phyloP scores from a whole-genome alignment of 352 stramenopile genomes.

The Pythium pyrilobum region DNA sequence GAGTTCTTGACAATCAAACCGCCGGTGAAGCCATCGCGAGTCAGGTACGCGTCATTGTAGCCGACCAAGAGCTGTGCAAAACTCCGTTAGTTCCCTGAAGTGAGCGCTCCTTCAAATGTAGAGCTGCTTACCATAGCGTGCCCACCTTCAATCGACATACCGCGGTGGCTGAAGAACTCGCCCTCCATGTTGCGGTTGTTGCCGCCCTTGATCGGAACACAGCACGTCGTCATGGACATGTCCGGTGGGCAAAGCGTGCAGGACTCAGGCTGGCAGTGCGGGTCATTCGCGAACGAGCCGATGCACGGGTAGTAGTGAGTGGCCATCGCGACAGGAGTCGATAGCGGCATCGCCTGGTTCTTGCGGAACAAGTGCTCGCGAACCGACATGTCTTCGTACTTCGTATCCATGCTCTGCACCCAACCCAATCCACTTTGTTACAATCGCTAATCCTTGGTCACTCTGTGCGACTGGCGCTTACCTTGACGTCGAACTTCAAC shows the following conservation, averaged over 20 bases:
- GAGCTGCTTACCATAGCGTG: constrained; percentile 75
- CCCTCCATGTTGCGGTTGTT: constrained; percentile 80
- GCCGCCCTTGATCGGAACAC: constrained; percentile 59
- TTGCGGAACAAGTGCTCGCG: constrained; percentile 63
- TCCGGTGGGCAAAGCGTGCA: constrained; percentile 73
- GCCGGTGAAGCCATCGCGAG: constrained; percentile 66
- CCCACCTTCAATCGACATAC: constrained; percentile 75
- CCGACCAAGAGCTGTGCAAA: constrained; percentile 56
- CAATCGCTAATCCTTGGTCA: background rate
- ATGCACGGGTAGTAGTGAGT: constrained; percentile 84
- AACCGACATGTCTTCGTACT: constrained; percentile 80
- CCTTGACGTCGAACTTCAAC: constrained; percentile 62
- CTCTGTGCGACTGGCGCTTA: background rate
- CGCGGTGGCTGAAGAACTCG: constrained; percentile 76
- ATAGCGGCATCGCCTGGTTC: constrained; percentile 76
- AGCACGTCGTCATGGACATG: constrained; percentile 76
- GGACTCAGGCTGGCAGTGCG: constrained; percentile 50
- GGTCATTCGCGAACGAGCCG: constrained; percentile 42
- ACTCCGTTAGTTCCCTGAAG: background rate
- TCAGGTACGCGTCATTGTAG: constrained; percentile 75
- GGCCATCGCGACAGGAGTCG: constrained; percentile 63
- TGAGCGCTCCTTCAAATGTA: too few species aligned
- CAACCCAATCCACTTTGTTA: too few species aligned
- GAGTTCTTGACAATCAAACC: constrained; percentile 79
- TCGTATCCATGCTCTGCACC: constrained; percentile 61